These are phyloP conservation scores for Clonostachys byssicola DNA, from an alignment of 2,329 filamentous ascomycete species.

Conservation along the genomic window DNA sequence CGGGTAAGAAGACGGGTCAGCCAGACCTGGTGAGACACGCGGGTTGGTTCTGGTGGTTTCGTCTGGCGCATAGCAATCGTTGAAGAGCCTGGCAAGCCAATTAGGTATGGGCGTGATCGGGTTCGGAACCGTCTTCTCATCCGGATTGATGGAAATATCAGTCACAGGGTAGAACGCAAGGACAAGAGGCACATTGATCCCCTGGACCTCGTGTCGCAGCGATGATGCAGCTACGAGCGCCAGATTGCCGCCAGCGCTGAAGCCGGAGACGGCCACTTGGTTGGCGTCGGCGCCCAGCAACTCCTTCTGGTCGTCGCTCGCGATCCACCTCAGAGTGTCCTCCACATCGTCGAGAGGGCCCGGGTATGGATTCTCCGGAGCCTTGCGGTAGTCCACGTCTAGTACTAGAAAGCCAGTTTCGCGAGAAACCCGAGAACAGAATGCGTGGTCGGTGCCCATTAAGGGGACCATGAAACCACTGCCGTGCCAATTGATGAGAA, in stretches of 20 bases:
- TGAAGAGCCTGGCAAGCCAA: no score
- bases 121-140: no score
- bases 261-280: constrained; percentile 36
- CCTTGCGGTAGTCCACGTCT: constrained; percentile 31
- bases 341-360: constrained; percentile 20
- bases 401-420: constrained; percentile 8
- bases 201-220: no score
- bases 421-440: constrained; percentile 22
- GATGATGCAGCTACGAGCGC: constrained; percentile 19
- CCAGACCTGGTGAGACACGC: no score
- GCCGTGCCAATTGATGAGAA: constrained; percentile 22
- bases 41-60: no score
- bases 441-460: constrained; percentile 30
- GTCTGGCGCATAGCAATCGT: no score
- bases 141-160: no score
- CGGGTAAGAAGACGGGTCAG: no score
- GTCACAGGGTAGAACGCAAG: no score
- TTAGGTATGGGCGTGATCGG: no score
- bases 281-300: constrained; percentile 17
- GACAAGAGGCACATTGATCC: no score
- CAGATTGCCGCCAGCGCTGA: constrained; percentile 40
- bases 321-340: constrained; percentile 25
- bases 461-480: constrained; percentile 23
- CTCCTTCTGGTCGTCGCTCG: background rate
- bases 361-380: constrained; percentile 32